Conservation (phyloP, 345 rosid species). For the Pelargonium nanum region DNA sequence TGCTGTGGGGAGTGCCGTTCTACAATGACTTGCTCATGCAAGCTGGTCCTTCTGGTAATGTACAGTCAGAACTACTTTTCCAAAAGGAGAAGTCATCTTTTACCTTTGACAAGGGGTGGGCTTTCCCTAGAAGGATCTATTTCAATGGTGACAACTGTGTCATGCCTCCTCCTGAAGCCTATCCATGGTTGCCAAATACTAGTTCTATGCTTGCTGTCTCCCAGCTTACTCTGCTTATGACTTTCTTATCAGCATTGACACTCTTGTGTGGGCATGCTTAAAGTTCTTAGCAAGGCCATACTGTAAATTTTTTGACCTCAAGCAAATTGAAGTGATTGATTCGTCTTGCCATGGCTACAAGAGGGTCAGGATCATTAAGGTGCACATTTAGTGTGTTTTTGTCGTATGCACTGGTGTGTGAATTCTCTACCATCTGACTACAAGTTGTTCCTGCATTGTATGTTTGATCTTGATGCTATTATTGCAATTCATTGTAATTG, state of each 20-base stretch:
- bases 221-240: conserved; percentile 14
- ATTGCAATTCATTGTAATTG: too few species aligned
- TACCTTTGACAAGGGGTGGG: conserved; percentile 86
- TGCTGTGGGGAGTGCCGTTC: conserved; percentile 73
- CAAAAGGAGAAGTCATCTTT: conserved; percentile 48
- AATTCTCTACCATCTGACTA: too few species aligned
- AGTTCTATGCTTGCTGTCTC: conserved; percentile 21
- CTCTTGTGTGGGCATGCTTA: conserved; percentile 21
- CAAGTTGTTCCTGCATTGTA: too few species aligned
- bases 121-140: conserved; percentile 74
- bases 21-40: conserved; percentile 69
- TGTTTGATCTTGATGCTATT: too few species aligned
- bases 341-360: too few species aligned
- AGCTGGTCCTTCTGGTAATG: conserved; percentile 72
- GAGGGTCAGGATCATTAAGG: too few species aligned
- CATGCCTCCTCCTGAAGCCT: conserved; percentile 75
- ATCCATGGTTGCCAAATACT: conserved; percentile 79
- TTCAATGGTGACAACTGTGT: conserved; percentile 88
- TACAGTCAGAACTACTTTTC: conserved; percentile 80
- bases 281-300: not conserved
- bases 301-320: not conserved
- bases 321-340: too few species aligned
- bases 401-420: too few species aligned
- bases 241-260: conserved; percentile 28
- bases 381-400: too few species aligned